phyloP scores from a whole-genome alignment of 2,329 filamentous ascomycete genomes.

The Paecilomyces sp. region DNA sequence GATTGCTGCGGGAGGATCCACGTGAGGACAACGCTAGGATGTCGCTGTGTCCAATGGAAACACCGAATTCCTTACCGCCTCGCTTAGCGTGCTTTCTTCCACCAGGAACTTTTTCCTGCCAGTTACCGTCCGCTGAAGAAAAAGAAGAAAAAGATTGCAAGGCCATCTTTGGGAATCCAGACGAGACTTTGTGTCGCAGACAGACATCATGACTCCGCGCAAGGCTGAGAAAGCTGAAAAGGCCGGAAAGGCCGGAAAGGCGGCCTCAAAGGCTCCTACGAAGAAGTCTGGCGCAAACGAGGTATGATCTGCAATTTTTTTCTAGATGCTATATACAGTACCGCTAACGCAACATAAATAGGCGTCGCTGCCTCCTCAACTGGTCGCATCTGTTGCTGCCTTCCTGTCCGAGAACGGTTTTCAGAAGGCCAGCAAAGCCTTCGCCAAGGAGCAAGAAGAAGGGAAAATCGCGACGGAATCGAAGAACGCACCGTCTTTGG shows the following conservation, averaged over 20 bases:
- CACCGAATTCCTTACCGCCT: slow-evolving; percentile 15
- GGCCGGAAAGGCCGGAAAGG: slow-evolving; percentile 15
- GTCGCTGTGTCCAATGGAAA: slow-evolving; percentile 14
- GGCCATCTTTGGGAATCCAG: slow-evolving; percentile 1
- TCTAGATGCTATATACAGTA: neutral
- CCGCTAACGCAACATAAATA: slow-evolving; percentile 3
- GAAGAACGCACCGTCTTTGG: slow-evolving; percentile 28
- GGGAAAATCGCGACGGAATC: slow-evolving; percentile 12
- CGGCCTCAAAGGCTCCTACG: slow-evolving; percentile 2
- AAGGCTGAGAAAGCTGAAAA: slow-evolving; percentile 15
- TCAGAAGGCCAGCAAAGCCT: slow-evolving; percentile 52
- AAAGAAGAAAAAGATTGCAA: neutral
- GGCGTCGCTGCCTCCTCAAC: slow-evolving; percentile 47
- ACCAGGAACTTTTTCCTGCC: slow-evolving; percentile 16
- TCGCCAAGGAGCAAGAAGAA: slow-evolving; percentile 54
- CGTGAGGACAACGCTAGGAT: slow-evolving; percentile 5
- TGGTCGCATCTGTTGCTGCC: slow-evolving; percentile 59
- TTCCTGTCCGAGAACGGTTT: slow-evolving; percentile 65
- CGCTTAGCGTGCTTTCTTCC: slow-evolving; percentile 9
- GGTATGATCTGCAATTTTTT: neutral
- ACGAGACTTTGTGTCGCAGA: neutral
- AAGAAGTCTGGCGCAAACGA: neutral
- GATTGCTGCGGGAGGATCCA: slow-evolving; percentile 8
- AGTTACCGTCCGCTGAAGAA: neutral
- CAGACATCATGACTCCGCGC: slow-evolving; percentile 18